Percentiles rank a stretch among this genome's conserved stretches.
Evolutionary conservation across 306 rosid genomes (phyloP).

Genomic region (Trifolium fragiferum): DNA sequence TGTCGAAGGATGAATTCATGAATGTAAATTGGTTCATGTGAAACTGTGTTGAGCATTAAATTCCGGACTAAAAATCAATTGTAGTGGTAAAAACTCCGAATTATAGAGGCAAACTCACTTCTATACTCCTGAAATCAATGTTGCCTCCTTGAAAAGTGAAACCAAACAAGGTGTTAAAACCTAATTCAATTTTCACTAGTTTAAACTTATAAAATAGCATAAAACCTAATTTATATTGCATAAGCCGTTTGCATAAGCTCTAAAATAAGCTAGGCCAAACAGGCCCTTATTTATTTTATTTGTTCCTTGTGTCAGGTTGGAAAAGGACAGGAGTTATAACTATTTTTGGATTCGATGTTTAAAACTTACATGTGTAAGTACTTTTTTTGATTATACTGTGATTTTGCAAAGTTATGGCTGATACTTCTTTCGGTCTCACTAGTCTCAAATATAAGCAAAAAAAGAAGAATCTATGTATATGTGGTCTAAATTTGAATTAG

Average conservation of each 20-base stretch:
- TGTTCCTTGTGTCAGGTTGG: slow-evolving; percentile 59
- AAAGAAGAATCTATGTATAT: background rate
- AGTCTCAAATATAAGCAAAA: background rate
- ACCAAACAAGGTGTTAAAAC: background rate
- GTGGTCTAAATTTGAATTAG: background rate
- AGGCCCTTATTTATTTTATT: background rate
- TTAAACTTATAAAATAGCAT: too few relatives aligned
- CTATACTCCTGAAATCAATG: background rate
- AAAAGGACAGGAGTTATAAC: slow-evolving; percentile 67
- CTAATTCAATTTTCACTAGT: too few relatives aligned
- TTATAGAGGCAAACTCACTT: background rate
- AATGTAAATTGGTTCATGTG: too few relatives aligned
- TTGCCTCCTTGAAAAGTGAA: background rate
- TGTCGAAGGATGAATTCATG: background rate
- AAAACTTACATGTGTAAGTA: slow-evolving; percentile 81
- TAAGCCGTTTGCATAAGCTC: too few relatives aligned
- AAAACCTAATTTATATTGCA: too few relatives aligned
- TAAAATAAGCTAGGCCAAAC: too few relatives aligned
- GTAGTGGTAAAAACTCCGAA: too few relatives aligned
- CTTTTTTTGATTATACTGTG: background rate
- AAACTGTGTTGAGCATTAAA: too few relatives aligned
- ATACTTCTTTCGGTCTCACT: background rate
- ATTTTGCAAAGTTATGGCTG: background rate
- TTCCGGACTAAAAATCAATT: too few relatives aligned
- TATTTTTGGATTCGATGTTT: slow-evolving; percentile 72